These are phyloP conservation scores for Talaromyces verruculosus DNA, from an alignment of 2,329 filamentous ascomycete genomes.

Conservation along the genomic window DNA sequence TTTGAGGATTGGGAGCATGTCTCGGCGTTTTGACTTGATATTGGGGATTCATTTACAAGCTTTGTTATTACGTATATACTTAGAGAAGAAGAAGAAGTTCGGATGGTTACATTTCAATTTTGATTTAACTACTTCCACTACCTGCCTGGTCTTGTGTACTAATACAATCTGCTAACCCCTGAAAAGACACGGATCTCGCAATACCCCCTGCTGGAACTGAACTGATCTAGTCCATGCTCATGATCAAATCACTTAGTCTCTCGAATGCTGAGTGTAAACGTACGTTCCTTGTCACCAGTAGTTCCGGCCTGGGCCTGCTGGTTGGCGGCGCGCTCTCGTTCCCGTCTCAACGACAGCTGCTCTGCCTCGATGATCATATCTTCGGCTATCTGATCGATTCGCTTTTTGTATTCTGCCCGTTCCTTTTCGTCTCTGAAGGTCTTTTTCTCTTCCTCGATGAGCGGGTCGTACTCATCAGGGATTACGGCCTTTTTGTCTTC, in stretches of 20 bases:
- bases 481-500: background rate
- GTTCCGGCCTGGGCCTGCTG: background rate
- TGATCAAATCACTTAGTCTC: background rate
- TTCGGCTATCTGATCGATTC: background rate
- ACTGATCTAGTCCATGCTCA: background rate
- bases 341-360: background rate
- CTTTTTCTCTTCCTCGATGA: background rate
- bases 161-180: background rate
- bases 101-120: background rate
- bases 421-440: background rate
- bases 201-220: background rate
- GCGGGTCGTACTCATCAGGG: background rate
- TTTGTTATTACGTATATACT: background rate
- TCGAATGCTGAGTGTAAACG: background rate
- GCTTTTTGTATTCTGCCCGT: background rate
- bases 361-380: background rate
- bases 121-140: background rate
- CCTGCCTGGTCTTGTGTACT: background rate
- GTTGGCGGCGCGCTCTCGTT: background rate
- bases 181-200: background rate
- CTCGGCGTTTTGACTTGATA: background rate
- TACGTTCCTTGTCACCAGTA: background rate
- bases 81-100: conserved; percentile 5
- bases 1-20: background rate
- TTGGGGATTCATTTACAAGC: background rate